A percentile compares a stretch with the other conserved stretches of the same genome.
These are phyloP conservation scores for Monosporascus ibericus DNA, from an alignment of 2,329 filamentous ascomycete genomes.

Conservation along the genomic window DNA sequence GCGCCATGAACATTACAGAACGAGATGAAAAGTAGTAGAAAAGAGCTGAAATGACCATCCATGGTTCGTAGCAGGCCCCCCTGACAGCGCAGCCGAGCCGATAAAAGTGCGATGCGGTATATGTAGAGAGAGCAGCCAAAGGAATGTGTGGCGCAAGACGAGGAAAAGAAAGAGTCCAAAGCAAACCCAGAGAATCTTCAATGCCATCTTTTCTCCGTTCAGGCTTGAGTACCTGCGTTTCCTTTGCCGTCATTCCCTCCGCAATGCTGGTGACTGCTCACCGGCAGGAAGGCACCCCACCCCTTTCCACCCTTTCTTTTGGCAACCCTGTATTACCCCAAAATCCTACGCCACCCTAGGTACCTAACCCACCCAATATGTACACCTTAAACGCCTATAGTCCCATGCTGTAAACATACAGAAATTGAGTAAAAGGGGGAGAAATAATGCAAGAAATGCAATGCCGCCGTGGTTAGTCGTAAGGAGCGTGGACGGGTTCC, in stretches of 20 bases:
- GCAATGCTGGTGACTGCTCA: conserved; percentile 1
- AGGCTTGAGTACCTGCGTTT: too few species aligned
- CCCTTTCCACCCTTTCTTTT: not conserved
- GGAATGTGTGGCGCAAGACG: too few species aligned
- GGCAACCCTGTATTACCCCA: conserved; percentile 1
- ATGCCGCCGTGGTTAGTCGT: not conserved
- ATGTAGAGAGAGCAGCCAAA: too few species aligned
- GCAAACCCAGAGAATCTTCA: too few species aligned
- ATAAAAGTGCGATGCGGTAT: too few species aligned
- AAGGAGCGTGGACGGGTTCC: not conserved
- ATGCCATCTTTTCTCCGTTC: too few species aligned
- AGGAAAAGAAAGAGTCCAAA: not conserved
- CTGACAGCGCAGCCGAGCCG: too few species aligned
- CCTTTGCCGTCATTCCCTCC: not conserved
- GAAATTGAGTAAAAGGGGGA: too few species aligned
- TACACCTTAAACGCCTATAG: not conserved
- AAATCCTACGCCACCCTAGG: not conserved
- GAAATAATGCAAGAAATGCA: not conserved
- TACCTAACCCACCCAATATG: not conserved
- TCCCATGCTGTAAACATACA: not conserved
- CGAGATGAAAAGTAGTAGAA: too few species aligned
- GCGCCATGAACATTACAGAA: too few species aligned
- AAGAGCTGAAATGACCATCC: too few species aligned
- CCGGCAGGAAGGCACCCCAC: conserved; percentile 3
- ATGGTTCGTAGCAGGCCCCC: too few species aligned